Percentiles rank a stretch among this genome's conserved stretches.
These are phyloP conservation scores for Kodamaea arcana DNA, from an alignment of 1,139 yeast species.

Conservation along the genomic window DNA sequence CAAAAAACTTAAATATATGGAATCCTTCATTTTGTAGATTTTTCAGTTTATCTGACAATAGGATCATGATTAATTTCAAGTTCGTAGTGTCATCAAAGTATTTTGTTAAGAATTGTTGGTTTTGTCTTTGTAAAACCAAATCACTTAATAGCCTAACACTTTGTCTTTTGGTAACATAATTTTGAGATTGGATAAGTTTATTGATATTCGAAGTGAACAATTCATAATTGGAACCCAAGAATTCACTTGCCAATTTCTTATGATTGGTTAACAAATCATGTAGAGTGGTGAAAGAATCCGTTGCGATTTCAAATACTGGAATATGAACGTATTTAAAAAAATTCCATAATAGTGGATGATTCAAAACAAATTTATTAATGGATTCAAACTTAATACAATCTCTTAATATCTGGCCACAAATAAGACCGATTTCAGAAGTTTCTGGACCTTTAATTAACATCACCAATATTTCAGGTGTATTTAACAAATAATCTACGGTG, in stretches of 20 bases:
- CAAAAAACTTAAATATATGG: slow-evolving; percentile 87
- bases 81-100: slow-evolving; percentile 82
- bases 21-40: slow-evolving; percentile 89
- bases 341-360: slow-evolving; percentile 66
- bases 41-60: slow-evolving; percentile 83
- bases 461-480: slow-evolving; percentile 57
- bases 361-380: slow-evolving; percentile 55
- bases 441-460: slow-evolving; percentile 70
- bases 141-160: slow-evolving; percentile 75
- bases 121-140: slow-evolving; percentile 69
- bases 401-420: slow-evolving; percentile 74
- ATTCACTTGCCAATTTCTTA: slow-evolving; percentile 64
- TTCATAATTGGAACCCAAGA: slow-evolving; percentile 53
- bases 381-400: slow-evolving; percentile 82
- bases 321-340: slow-evolving; percentile 74
- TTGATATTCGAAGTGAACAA: slow-evolving; percentile 61
- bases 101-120: slow-evolving; percentile 66
- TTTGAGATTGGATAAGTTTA: slow-evolving; percentile 64
- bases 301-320: slow-evolving; percentile 82
- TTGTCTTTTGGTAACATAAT: slow-evolving; percentile 91
- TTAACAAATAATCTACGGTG: slow-evolving; percentile 76
- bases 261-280: slow-evolving; percentile 68
- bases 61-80: slow-evolving; percentile 78
- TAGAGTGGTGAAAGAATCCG: slow-evolving; percentile 80
- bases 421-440: slow-evolving; percentile 63